phyloP scores from a whole-genome alignment of 1,284 basidiomycete genomes.

The Ceratobasidium sp. region DNA sequence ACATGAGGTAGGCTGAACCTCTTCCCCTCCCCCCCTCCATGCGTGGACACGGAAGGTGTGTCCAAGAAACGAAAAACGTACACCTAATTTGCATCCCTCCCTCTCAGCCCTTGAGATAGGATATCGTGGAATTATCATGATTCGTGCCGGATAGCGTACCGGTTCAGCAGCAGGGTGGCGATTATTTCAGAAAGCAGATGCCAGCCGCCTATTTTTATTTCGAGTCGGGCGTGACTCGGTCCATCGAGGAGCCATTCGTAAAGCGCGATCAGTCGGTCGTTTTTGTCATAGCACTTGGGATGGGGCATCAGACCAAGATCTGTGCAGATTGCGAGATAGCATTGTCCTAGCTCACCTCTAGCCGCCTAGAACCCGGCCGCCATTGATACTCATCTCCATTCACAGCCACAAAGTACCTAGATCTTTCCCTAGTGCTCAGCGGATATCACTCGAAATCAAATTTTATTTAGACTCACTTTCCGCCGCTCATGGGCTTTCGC shows the following conservation, averaged over 20 bases:
- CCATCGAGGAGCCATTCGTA: conserved; percentile 43
- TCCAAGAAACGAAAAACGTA: background rate
- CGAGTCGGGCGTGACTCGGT: conserved; percentile 40
- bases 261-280: conserved; percentile 41
- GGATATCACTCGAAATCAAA: background rate
- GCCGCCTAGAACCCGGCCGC: conserved; percentile 41
- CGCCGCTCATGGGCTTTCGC: background rate
- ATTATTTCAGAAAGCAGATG: conserved; percentile 42
- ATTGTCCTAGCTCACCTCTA: conserved; percentile 31
- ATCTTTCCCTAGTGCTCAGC: conserved; percentile 19
- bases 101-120: background rate
- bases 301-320: background rate
- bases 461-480: background rate
- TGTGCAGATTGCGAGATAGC: background rate
- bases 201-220: conserved; percentile 42
- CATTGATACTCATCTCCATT: conserved; percentile 42
- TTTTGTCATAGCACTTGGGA: conserved; percentile 40
- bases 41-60: background rate
- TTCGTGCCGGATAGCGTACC: conserved; percentile 40
- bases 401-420: conserved; percentile 39
- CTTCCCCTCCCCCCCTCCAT: background rate
- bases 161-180: conserved; percentile 42
- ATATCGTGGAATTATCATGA: background rate
- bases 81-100: background rate
- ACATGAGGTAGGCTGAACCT: background rate